These are phyloP conservation scores for Panaeolus papilionaceus DNA, from an alignment of 768 basidiomycete genomes.

Conservation along the genomic window DNA sequence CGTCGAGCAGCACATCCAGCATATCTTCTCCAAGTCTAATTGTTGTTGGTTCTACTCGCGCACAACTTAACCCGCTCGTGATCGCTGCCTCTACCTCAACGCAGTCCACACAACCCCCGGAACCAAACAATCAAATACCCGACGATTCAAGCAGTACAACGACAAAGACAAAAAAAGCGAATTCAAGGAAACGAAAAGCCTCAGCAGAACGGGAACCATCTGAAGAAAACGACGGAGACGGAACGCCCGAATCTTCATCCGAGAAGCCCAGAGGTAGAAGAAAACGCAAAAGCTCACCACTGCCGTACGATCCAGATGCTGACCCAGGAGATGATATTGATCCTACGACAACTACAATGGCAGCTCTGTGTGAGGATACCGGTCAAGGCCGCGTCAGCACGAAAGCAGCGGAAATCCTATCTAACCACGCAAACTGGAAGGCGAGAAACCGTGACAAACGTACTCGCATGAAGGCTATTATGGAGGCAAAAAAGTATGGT, in stretches of 20 bases:
- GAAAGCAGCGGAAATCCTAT: constrained; percentile 74
- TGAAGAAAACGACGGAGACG: constrained; percentile 21
- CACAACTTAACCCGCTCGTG: not conserved
- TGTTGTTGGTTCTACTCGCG: not conserved
- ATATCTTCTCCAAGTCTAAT: not conserved
- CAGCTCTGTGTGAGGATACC: constrained; percentile 75
- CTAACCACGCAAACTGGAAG: constrained; percentile 78
- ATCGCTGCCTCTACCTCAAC: not conserved
- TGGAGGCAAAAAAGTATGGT: constrained; percentile 83
- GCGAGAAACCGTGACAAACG: constrained; percentile 69
- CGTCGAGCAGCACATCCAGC: not conserved
- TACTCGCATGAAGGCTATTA: constrained; percentile 61
- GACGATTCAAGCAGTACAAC: not conserved
- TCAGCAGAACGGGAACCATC: constrained; percentile 20
- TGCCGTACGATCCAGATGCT: constrained; percentile 61
- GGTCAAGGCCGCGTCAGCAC: constrained; percentile 82
- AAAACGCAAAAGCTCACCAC: constrained; percentile 56
- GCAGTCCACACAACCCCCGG: not conserved
- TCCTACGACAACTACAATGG: constrained; percentile 87
- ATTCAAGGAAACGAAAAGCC: constrained; percentile 24
- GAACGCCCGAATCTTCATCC: constrained; percentile 24
- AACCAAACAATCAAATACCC: not conserved
- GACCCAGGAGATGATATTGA: constrained; percentile 81
- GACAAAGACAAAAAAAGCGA: constrained; percentile 15
- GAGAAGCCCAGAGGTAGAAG: constrained; percentile 40